Conservation (phyloP, 1,139 yeast species). For the Lizanozyma gosingica region DNA sequence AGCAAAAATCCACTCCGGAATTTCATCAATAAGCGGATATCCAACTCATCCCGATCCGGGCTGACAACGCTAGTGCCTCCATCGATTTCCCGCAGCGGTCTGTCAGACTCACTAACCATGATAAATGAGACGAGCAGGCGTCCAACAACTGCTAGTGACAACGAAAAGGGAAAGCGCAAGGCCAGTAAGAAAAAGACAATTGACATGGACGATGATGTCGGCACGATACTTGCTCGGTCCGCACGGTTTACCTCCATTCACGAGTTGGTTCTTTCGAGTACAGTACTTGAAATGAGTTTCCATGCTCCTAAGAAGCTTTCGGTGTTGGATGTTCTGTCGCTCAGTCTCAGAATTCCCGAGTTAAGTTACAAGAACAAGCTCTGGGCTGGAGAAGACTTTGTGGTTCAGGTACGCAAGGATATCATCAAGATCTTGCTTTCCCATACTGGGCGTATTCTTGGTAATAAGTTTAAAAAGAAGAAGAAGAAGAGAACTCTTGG, state of each 20-base stretch:
- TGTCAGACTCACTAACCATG: background rate
- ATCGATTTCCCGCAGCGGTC: background rate
- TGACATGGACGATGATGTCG: conserved; percentile 30
- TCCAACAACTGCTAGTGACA: background rate
- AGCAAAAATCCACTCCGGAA: conserved; percentile 11
- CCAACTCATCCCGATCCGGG: background rate
- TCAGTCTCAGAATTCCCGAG: conserved; percentile 58
- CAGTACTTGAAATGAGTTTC: conserved; percentile 58
- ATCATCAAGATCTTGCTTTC: conserved; percentile 57
- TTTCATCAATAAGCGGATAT: conserved; percentile 5
- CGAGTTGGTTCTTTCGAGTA: conserved; percentile 44
- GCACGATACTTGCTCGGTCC: conserved; percentile 58
- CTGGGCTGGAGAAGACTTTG: conserved; percentile 74
- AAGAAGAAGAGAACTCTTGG: conserved; percentile 19
- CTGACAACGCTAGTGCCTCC: background rate
- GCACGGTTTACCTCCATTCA: conserved; percentile 58
- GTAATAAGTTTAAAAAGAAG: conserved; percentile 58
- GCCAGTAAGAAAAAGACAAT: conserved; percentile 12
- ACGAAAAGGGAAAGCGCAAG: conserved; percentile 1
- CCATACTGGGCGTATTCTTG: conserved; percentile 73
- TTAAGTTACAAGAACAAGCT: conserved; percentile 56
- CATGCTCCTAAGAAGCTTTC: conserved; percentile 63
- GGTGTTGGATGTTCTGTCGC: conserved; percentile 64
- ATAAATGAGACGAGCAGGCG: no score
- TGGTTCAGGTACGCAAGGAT: conserved; percentile 56